A percentile compares a stretch with the other conserved stretches of the same genome.
These are phyloP conservation scores for Euphorbia corollata DNA, from an alignment of 441 rosid species.

Conservation along the genomic window DNA sequence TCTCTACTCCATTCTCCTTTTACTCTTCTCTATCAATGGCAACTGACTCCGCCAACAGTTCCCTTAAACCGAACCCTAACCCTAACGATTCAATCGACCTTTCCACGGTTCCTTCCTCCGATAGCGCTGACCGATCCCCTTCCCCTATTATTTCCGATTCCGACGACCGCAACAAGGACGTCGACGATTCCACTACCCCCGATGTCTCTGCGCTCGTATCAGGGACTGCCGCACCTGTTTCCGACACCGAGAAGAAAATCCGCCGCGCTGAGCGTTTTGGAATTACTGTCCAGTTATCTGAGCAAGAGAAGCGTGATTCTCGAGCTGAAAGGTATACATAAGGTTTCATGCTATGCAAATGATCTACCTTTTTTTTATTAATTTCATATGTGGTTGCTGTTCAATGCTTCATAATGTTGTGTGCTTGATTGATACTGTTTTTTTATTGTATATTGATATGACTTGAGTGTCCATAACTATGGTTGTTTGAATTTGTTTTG, in stretches of 20 bases:
- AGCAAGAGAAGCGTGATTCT: constrained; percentile 79
- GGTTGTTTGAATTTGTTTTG: not conserved
- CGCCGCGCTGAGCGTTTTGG: constrained; percentile 94
- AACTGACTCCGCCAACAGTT: constrained; percentile 14
- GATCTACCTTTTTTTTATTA: not conserved
- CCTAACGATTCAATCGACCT: constrained; percentile 23
- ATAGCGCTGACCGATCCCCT: constrained; percentile 31
- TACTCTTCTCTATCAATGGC: constrained; percentile 31
- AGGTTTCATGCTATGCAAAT: not conserved
- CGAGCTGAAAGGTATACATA: constrained; percentile 94
- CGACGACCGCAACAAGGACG: constrained; percentile 24
- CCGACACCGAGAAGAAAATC: constrained; percentile 61
- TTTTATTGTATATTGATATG: not conserved
- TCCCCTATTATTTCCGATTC: constrained; percentile 7
- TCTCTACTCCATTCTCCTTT: not conserved
- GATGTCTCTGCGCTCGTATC: constrained; percentile 19
- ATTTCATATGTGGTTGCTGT: not conserved
- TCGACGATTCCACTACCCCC: constrained; percentile 26
- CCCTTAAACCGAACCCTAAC: constrained; percentile 31
- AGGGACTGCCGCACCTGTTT: constrained; percentile 30
- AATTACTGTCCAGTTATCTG: constrained; percentile 58
- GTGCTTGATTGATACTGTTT: not conserved
- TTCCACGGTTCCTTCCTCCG: constrained; percentile 21
- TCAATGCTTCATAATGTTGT: too few relatives aligned
- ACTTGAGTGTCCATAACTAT: not conserved